Evolutionary conservation across 2,329 filamentous ascomycete species (phyloP).

Genomic region (Dactylellina cionopaga): DNA sequence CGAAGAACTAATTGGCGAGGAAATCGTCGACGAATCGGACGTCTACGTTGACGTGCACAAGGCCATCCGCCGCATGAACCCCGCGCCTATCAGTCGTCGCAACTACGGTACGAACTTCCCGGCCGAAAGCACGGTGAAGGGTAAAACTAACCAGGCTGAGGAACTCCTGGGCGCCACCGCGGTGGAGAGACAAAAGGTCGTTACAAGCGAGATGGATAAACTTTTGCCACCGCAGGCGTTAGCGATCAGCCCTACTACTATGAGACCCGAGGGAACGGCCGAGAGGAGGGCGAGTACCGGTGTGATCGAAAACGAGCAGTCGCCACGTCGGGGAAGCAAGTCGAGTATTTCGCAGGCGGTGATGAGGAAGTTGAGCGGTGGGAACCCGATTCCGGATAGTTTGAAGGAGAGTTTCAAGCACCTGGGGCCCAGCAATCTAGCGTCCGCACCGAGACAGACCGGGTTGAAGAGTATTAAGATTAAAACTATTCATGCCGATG

Average conservation of each 20-base stretch:
- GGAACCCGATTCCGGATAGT: constrained; percentile 62
- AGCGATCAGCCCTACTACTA: no score
- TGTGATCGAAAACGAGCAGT: constrained; percentile 64
- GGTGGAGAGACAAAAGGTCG: constrained; percentile 57
- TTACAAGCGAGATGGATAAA: constrained; percentile 33
- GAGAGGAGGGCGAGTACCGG: constrained; percentile 56
- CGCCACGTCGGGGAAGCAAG: constrained; percentile 53
- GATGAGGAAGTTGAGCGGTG: constrained; percentile 53
- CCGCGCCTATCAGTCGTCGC: constrained; percentile 66
- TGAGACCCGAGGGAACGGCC: not conserved
- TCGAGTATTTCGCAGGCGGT: constrained; percentile 53
- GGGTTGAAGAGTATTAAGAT: constrained; percentile 74
- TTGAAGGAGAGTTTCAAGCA: constrained; percentile 72
- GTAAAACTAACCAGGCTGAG: constrained; percentile 60
- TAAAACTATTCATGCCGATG: constrained; percentile 63
- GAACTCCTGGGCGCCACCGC: constrained; percentile 63
- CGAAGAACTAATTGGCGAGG: constrained; percentile 97
- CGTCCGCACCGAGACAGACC: constrained; percentile 72
- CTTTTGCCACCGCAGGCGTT: constrained; percentile 1
- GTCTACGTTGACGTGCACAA: constrained; percentile 99
- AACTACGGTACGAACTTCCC: constrained; percentile 53
- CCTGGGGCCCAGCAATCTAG: constrained; percentile 74
- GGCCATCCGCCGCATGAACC: constrained; percentile 87
- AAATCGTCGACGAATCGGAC: constrained; percentile 98
- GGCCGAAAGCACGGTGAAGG: constrained; percentile 53